Percentiles rank a stretch among this genome's conserved stretches.
phyloP scores from a whole-genome alignment of 768 basidiomycete genomes.

The Collybiopsis luxurians region DNA sequence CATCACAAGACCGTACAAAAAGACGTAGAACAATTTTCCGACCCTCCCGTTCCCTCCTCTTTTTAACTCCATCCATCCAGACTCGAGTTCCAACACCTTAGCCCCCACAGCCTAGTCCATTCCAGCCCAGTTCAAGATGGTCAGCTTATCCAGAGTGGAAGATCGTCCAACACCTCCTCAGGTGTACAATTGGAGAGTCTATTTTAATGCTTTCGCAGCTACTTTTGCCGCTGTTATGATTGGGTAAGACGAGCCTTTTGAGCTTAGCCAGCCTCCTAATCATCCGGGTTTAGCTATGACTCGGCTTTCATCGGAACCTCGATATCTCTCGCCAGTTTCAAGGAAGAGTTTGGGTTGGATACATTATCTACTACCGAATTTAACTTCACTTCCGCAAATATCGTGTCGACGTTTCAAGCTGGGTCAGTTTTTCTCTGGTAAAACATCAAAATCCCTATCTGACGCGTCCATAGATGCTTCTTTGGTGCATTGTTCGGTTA shows the following conservation, averaged over 20 bases:
- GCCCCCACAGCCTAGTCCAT: background rate
- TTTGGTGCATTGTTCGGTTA: conserved; percentile 36
- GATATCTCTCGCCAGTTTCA: conserved; percentile 32
- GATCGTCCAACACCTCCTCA: conserved; percentile 27
- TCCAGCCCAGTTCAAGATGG: background rate
- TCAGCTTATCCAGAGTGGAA: conserved; percentile 18
- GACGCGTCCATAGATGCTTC: conserved; percentile 25
- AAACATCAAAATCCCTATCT: background rate
- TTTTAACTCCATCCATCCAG: no score
- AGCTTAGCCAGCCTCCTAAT: background rate
- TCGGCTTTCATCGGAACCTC: conserved; percentile 9
- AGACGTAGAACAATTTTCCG: no score
- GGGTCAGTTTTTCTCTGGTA: conserved; percentile 22
- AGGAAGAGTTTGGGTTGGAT: conserved; percentile 39
- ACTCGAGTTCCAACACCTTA: no score
- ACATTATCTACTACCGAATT: conserved; percentile 26
- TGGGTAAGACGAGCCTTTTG: conserved; percentile 27
- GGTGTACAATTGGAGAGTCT: conserved; percentile 41
- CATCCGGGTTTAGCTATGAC: background rate
- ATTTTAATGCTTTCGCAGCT: conserved; percentile 29
- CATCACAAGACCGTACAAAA: no score
- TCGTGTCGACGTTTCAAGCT: conserved; percentile 45
- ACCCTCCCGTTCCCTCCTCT: no score
- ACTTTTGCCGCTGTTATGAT: conserved; percentile 40
- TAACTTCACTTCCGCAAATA: conserved; percentile 37